Evolutionary conservation across 306 rosid species (phyloP), one percentile per base, ranked within the genome.

Genomic region (Vigna radiata): DNA sequence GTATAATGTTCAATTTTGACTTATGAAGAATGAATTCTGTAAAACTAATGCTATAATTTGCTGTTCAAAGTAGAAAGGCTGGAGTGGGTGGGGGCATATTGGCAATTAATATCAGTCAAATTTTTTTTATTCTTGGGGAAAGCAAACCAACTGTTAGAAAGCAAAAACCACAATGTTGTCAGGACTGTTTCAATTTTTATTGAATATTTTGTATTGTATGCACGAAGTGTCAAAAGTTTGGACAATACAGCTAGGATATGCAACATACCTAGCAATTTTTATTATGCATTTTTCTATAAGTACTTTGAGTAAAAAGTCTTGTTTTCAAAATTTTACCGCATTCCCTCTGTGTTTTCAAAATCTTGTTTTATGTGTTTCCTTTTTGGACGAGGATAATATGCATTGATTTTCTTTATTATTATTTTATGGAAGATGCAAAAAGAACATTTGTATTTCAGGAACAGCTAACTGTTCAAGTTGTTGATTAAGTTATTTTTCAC

Each of bases 131-230:
- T 33, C 41, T 46, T 61, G 13, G 41, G 59, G 55, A 68, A 47
- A 68, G 44, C 54, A 21, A 72, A 67, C 50, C 50, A 8, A 31
- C 50, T 41, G 44, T 55, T 73, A 37, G 79, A 63, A 66, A 75
- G 8, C 50, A 8, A 63, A 17, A 18, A 31, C 23, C 62, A 18
- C 60, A 17, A 68, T 67, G 25, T 56, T 47, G 56, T 71, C 64
- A 36, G 15, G 43, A 62, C 52, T n/a, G 17, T 63, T 52, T 64
- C 78, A 11, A 72, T 79, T 79, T 72, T 39, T 2, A 37, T 70
- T n/a, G 16, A 79, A 49, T 71, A 62, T 52, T 41, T 50, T 52
- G 7, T 41, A 6, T 36, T 61, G 10, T 29, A 19, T 60, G 21
- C 52, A n/a, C 37, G 64, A 60, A 54, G 44, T 41, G 76, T 60